Evolutionary conservation across 306 rosid species (phyloP).

Genomic region (Canavalia ensiformis): DNA sequence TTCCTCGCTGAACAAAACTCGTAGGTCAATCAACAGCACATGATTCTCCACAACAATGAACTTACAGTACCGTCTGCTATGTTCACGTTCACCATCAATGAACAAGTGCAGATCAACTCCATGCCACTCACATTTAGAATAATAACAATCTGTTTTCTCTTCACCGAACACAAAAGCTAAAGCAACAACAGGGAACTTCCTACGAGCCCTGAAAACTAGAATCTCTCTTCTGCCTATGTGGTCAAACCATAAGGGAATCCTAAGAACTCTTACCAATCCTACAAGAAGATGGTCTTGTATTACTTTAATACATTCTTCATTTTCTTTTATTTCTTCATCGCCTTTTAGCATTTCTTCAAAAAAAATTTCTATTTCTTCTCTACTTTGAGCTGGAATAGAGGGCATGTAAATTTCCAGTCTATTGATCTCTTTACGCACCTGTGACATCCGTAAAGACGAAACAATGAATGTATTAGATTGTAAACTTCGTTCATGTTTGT

Average conservation of each 20-base stretch:
- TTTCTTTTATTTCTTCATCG: neutral
- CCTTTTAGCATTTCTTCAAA: neutral
- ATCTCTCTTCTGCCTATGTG: neutral
- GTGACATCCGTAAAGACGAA: neutral
- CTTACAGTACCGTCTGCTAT: too few relatives aligned
- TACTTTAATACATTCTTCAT: too few relatives aligned
- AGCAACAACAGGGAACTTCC: constrained; percentile 7
- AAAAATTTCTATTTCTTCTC: neutral
- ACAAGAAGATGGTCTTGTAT: too few relatives aligned
- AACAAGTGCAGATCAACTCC: neutral
- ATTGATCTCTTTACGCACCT: neutral
- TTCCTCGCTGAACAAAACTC: neutral
- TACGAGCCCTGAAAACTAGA: neutral
- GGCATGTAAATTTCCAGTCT: neutral
- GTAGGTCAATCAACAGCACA: neutral
- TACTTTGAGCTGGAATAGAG: too few relatives aligned
- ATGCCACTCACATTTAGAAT: too few relatives aligned
- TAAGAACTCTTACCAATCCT: too few relatives aligned
- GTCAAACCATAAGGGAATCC: constrained; percentile 11
- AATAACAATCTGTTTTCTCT: neutral
- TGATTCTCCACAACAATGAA: neutral
- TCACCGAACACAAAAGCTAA: neutral
- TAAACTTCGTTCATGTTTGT: neutral
- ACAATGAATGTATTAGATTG: neutral
- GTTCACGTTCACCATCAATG: neutral